Base-by-base conservation (phyloP, 345 rosid genomes). In the Stellera chamaejasme region DNA sequence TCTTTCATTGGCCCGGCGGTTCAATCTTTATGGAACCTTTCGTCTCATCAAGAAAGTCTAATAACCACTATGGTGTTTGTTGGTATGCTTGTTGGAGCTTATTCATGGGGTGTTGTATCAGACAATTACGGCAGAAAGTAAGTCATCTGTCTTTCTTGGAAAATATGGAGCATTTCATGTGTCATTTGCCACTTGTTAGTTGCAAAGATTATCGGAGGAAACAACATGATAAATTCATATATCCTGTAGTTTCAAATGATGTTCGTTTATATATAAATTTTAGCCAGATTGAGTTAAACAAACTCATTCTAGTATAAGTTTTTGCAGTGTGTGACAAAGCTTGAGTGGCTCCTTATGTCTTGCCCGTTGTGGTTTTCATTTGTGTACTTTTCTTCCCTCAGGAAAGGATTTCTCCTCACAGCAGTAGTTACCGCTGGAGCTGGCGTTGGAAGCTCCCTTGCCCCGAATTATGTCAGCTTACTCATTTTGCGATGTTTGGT, bases 11-110 rank as follows among this genome's bases (percentile, higher is more conserved):
- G 98, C 48, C 90, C 96, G 15, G 89, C 88, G 27, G 87, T 91
- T 56, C 81, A 83, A 67, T 70, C 80, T 12, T 48, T 63, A 0
- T 91, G 98, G 98, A 69, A 48, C 61, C 95, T 91, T 65, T 75
- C 91, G 63, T 57, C 98, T 13, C 68, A 69, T 27, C 70, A 85
- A 60, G 90, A 91, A 66, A 85, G 92, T 72, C 65, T 83, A 0
- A 77, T 91, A 13, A 80, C 95, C 53, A 88, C 78, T 27, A 81
- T 79, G 15, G 96, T 91, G 58, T 91, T 91, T 70, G 82, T 74
- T 54, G 98, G 98, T 10, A 91, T 88, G 96, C 79, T 91, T 32
- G 50, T 88, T 27, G 98, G 98, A 49, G 84, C 96, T 27, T 88
- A 85, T 74, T 77, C 90, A 10, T 91, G 96, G 98, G 98, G 98